Conservation (phyloP, 306 rosid species). For the Crotalaria pallida region DNA sequence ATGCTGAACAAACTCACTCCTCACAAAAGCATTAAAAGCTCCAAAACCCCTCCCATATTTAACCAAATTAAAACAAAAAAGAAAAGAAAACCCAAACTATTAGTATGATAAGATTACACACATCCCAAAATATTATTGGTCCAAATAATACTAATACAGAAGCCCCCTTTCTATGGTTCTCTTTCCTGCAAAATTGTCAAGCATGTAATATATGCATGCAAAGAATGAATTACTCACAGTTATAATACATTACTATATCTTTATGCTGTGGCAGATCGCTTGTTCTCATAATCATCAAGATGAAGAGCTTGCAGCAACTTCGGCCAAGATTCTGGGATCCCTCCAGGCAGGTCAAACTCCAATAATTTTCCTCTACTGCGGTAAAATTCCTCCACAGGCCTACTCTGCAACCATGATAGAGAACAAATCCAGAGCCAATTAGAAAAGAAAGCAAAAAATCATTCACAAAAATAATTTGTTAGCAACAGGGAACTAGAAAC, state of each 20-base stretch:
- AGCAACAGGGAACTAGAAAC: not conserved
- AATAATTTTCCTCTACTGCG: slow-evolving; percentile 64
- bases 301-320: slow-evolving; percentile 80
- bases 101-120: slow-evolving; percentile 19
- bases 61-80: slow-evolving; percentile 4
- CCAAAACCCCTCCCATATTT: slow-evolving; percentile 19
- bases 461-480: not conserved
- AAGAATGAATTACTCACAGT: slow-evolving; percentile 48
- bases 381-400: slow-evolving; percentile 82
- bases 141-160: slow-evolving; percentile 19
- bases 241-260: slow-evolving; percentile 18
- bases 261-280: slow-evolving; percentile 74
- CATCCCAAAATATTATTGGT: slow-evolving; percentile 20
- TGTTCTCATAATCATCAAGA: slow-evolving; percentile 75
- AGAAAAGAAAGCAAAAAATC: not conserved
- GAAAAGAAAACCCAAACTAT: slow-evolving; percentile 5
- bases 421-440: not conserved
- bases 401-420: slow-evolving; percentile 54
- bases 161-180: slow-evolving; percentile 16
- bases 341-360: slow-evolving; percentile 97
- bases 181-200: slow-evolving; percentile 43
- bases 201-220: slow-evolving; percentile 42
- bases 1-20: slow-evolving; percentile 8
- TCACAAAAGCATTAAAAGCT: slow-evolving; percentile 16
- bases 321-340: slow-evolving; percentile 96